phyloP scores from a whole-genome alignment of 2,329 filamentous ascomycete genomes.

The Claviceps humidiphila region DNA sequence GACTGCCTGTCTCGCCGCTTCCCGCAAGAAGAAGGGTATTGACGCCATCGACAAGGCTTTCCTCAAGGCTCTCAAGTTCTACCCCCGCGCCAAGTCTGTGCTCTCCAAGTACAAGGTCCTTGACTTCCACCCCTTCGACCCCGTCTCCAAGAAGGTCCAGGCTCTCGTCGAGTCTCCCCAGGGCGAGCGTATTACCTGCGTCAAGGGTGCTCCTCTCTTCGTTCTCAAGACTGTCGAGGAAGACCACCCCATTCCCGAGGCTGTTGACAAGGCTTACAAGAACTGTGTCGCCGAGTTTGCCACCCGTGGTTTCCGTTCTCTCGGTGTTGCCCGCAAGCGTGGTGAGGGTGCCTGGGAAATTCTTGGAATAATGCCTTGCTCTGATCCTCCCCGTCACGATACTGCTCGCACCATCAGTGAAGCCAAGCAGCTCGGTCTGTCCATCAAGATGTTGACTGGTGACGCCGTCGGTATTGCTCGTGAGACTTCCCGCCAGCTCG shows the following conservation, averaged over 20 bases:
- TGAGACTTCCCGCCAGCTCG: constrained; percentile 82
- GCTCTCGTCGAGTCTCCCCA: constrained; percentile 72
- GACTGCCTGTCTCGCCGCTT: constrained; percentile 79
- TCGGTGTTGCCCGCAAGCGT: constrained; percentile 85
- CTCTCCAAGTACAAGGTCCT: constrained; percentile 75
- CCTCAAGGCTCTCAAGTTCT: constrained; percentile 70
- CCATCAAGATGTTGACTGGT: constrained; percentile 93
- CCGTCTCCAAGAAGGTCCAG: constrained; percentile 84
- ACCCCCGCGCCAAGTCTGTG: constrained; percentile 68
- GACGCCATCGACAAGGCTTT: constrained; percentile 94
- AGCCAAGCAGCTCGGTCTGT: constrained; percentile 74
- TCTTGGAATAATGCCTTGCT: constrained; percentile 89
- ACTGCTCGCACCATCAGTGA: constrained; percentile 84
- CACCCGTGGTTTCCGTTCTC: constrained; percentile 83
- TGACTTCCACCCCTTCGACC: constrained; percentile 80
- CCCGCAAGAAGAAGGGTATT: constrained; percentile 90
- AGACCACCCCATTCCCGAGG: constrained; percentile 65
- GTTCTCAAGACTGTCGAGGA: constrained; percentile 80
- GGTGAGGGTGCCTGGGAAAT: constrained; percentile 76
- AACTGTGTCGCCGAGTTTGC: constrained; percentile 87
- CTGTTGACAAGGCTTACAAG: constrained; percentile 74
- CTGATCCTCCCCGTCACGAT: constrained; percentile 80
- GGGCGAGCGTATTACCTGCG: constrained; percentile 74
- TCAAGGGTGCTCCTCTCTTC: constrained; percentile 83
- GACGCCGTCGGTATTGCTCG: constrained; percentile 86